A percentile compares a stretch with the other conserved stretches of the same genome.
Evolutionary conservation across 176 grass and related monocot genomes (phyloP).

Genomic region (Avena eriantha): DNA sequence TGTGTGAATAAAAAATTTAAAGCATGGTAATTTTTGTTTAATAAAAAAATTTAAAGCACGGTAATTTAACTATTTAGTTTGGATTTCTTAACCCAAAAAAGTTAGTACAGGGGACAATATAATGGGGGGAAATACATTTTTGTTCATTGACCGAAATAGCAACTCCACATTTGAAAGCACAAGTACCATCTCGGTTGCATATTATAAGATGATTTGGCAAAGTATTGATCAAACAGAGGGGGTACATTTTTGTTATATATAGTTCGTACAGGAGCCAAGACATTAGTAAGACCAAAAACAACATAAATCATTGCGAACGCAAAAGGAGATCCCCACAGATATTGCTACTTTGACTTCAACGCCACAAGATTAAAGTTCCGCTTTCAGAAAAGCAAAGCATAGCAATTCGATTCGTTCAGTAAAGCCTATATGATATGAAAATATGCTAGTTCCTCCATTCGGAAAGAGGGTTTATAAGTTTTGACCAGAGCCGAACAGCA

Average conservation of each 20-base stretch:
- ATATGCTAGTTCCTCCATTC: neutral
- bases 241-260: neutral
- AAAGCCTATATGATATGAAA: neutral
- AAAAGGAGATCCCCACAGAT: neutral
- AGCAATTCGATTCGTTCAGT: conserved; percentile 7
- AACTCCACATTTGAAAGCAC: neutral
- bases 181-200: too few species aligned
- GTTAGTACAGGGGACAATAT: neutral
- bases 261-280: neutral
- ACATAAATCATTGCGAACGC: neutral
- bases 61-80: neutral
- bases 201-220: too few species aligned
- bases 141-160: conserved; percentile 6
- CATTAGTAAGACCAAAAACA: neutral
- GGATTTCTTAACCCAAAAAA: conserved; percentile 5
- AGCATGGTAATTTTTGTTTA: neutral
- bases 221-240: too few species aligned
- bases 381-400: conserved; percentile 22
- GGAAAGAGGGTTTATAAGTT: too few species aligned
- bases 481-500: too few species aligned
- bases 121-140: neutral
- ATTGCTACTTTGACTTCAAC: neutral
- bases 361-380: neutral
- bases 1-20: neutral
- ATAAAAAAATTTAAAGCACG: neutral